phyloP scores from a whole-genome alignment of 139 green algal genomes.

The Yamagishiella unicocca region DNA sequence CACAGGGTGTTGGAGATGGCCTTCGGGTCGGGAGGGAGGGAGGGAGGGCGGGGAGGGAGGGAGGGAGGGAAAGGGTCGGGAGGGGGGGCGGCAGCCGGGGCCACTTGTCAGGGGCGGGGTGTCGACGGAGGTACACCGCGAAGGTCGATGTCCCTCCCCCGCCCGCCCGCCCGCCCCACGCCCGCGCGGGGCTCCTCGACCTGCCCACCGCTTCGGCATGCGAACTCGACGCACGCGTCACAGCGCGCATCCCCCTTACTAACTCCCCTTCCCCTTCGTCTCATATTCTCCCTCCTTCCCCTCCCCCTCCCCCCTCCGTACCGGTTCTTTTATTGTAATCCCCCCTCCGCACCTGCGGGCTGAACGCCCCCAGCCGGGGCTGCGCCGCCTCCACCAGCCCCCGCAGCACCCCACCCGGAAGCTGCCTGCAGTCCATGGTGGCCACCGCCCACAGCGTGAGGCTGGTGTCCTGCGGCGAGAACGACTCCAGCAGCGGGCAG shows the following conservation, averaged over 20 bases:
- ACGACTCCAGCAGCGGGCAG: not conserved
- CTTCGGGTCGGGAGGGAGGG: not conserved
- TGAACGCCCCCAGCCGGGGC: not conserved
- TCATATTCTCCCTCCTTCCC: too few species aligned
- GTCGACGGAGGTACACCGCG: too few species aligned
- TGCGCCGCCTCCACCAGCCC: not conserved
- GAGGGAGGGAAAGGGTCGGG: not conserved
- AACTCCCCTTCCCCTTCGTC: too few species aligned
- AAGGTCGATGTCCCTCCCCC: too few species aligned
- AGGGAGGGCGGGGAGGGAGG: not conserved
- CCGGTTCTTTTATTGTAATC: too few species aligned
- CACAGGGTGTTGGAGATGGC: conserved; percentile 34
- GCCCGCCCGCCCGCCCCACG: too few species aligned
- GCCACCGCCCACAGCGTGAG: conserved; percentile 30
- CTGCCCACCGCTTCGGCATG: too few species aligned
- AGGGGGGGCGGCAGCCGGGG: not conserved
- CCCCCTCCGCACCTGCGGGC: conserved; percentile 28
- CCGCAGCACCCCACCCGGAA: conserved; percentile 2
- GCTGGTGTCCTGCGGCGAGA: conserved; percentile 26
- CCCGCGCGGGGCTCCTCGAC: too few species aligned
- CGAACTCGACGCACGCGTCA: too few species aligned
- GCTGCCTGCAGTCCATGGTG: not conserved
- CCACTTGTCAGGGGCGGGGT: too few species aligned
- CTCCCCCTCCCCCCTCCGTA: too few species aligned
- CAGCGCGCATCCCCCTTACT: too few species aligned